Evolutionary conservation across 2,329 filamentous ascomycete genomes (phyloP), one percentile per base, ranked within the genome.

Genomic region (Pseudonectria buxi): DNA sequence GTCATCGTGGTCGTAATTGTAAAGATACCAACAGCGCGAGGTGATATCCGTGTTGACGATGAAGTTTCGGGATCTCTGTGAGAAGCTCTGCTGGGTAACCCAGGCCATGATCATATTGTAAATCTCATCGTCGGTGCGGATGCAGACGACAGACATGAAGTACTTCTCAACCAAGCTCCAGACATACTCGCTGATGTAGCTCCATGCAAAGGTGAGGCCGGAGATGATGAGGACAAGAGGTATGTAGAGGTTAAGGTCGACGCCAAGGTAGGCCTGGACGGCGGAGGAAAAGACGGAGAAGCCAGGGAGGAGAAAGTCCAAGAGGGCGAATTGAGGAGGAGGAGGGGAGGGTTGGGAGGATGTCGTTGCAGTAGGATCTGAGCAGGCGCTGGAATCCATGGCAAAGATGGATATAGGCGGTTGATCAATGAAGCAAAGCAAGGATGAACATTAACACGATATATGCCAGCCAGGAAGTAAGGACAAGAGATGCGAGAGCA

Each of bases 31-130:
- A 33, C 58, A 62, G 11, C 73, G 64, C 3, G 68, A 75, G 49
- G 68, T 74, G 25, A 79, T 52, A 47, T 73, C 74, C 6, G 78
- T 81, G 50, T 80, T 81, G 27, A 76, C 81, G 10, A 84, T 68
- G 44, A 83, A 81, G 29, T 70, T 69, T 11, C 76, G 74, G 0
- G 78, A 74, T 5, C 64, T 61, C 41, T 72, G 68, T 14, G 77
- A 68, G 45, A 84, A 83, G 4, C 62, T 56, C 56, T 86, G 81
- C 24, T 65, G 59, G 2, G 79, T 69, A 3, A 85, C 69, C 81
- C 81, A 86, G 16, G 68, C 69, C 78, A 85, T 83, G 27, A 85
- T 51, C 50, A 83, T 82, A 51, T 80, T 80, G 63, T 83, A 86
- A 37, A 83, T 75, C 54, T 86, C 81, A 47, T 86, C 82, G 38